Percentiles rank a stretch among this genome's conserved stretches.
These are phyloP conservation scores for Fraxinus velutina DNA, from an alignment of 305 asterid species.

Conservation along the genomic window DNA sequence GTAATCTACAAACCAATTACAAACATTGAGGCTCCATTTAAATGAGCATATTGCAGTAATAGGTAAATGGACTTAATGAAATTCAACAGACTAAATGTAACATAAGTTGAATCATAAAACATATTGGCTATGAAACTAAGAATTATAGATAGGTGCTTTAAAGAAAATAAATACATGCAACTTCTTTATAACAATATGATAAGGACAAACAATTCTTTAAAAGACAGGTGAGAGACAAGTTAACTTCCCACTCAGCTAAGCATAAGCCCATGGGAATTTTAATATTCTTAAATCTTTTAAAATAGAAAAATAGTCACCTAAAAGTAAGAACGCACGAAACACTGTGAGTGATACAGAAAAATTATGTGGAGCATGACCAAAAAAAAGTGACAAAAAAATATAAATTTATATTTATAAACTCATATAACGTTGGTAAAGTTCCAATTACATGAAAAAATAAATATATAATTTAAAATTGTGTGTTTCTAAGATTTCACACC, in stretches of 20 bases:
- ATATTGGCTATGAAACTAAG: background rate
- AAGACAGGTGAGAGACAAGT: background rate
- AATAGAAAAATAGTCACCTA: background rate
- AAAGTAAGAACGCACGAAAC: background rate
- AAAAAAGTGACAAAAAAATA: background rate
- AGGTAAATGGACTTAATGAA: background rate
- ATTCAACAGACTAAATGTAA: background rate
- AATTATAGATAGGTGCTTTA: background rate
- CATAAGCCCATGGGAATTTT: background rate
- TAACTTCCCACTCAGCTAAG: background rate
- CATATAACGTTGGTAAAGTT: background rate
- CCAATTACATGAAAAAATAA: background rate
- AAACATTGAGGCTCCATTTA: slow-evolving; percentile 3
- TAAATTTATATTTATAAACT: background rate
- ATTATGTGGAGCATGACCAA: background rate
- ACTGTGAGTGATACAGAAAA: background rate
- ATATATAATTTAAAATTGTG: background rate
- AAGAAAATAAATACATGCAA: background rate
- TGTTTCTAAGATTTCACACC: background rate
- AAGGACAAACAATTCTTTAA: background rate
- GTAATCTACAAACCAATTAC: background rate
- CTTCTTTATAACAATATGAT: background rate
- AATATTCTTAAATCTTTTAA: background rate
- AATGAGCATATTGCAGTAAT: slow-evolving; percentile 10
- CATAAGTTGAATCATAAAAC: background rate